Percentiles rank a stretch among this genome's conserved stretches.
Evolutionary conservation across 176 grass and related monocot species (phyloP).

Genomic region (Musa schizocarpa): DNA sequence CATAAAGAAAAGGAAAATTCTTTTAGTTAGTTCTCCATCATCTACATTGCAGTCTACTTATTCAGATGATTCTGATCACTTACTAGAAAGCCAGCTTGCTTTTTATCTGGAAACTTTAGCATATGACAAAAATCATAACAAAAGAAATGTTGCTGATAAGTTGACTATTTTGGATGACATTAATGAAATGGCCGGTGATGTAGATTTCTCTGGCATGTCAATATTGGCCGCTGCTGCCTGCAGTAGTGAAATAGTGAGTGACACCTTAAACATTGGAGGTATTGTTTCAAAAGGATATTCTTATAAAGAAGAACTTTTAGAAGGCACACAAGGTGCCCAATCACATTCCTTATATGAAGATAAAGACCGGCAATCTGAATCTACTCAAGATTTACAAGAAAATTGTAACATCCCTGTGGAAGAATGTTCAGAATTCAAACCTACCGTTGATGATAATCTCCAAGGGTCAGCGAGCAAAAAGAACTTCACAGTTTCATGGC

Average conservation of each 20-base stretch:
- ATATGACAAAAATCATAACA: slow-evolving; percentile 32
- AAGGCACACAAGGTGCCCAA: slow-evolving; percentile 8
- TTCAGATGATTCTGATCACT: slow-evolving; percentile 35
- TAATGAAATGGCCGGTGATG: slow-evolving; percentile 20
- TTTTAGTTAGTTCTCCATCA: slow-evolving; percentile 51
- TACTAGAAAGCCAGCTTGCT: slow-evolving; percentile 12
- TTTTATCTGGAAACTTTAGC: slow-evolving; percentile 29
- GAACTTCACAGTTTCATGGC: slow-evolving; percentile 19
- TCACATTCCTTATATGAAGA: slow-evolving; percentile 24
- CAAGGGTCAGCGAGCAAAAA: slow-evolving; percentile 16
- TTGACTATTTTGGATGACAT: slow-evolving; percentile 7
- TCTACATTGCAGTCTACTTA: slow-evolving; percentile 39
- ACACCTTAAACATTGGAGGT: slow-evolving; percentile 23
- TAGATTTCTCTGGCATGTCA: slow-evolving; percentile 95
- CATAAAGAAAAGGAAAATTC: slow-evolving; percentile 90
- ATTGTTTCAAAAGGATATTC: slow-evolving; percentile 25
- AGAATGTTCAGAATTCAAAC: slow-evolving; percentile 12
- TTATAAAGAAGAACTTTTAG: slow-evolving; percentile 31
- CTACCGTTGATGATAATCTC: slow-evolving; percentile 14
- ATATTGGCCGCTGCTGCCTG: slow-evolving; percentile 91
- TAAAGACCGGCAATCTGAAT: slow-evolving; percentile 20
- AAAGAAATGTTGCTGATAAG: slow-evolving; percentile 20
- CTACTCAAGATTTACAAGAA: slow-evolving; percentile 20
- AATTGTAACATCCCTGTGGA: slow-evolving; percentile 11
- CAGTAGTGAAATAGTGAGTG: slow-evolving; percentile 40